These are phyloP conservation scores for Thraustochytrium sp. DNA, from an alignment of 352 stramenopile genomes.

Conservation along the genomic window DNA sequence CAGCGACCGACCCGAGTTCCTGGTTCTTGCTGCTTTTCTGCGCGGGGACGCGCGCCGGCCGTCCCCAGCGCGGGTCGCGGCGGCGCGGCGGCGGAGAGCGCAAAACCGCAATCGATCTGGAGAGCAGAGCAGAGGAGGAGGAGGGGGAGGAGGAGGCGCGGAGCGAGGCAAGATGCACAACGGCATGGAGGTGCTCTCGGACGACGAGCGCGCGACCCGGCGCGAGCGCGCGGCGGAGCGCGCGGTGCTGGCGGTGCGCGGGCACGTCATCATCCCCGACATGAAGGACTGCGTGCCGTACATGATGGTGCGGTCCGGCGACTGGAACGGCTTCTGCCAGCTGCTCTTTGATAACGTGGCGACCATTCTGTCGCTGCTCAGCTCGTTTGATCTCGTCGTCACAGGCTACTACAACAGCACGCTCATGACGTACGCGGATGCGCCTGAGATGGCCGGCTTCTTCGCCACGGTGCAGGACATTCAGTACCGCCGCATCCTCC, in stretches of 20 bases:
- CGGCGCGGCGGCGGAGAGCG: too few relatives aligned
- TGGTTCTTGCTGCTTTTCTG: too few relatives aligned
- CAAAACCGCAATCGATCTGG: too few relatives aligned
- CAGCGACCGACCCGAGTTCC: too few relatives aligned
- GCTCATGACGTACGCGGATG: neutral
- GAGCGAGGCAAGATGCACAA: too few relatives aligned
- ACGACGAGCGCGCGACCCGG: too few relatives aligned
- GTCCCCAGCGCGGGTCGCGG: too few relatives aligned
- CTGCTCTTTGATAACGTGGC: conserved; percentile 50
- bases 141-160: too few relatives aligned
- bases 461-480: conserved; percentile 42
- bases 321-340: conserved; percentile 28
- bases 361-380: conserved; percentile 45
- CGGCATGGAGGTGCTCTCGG: too few relatives aligned
- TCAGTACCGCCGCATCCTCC: conserved; percentile 47
- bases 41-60: too few relatives aligned
- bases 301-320: neutral
- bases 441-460: neutral
- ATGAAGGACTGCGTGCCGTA: neutral
- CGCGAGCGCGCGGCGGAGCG: too few relatives aligned
- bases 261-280: neutral
- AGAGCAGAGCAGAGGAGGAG: too few relatives aligned
- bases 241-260: neutral
- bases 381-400: neutral
- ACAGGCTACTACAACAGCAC: neutral